Evolutionary conservation across 345 rosid species (phyloP), one percentile per base, ranked within the genome.

Genomic region (Brassica incana): DNA sequence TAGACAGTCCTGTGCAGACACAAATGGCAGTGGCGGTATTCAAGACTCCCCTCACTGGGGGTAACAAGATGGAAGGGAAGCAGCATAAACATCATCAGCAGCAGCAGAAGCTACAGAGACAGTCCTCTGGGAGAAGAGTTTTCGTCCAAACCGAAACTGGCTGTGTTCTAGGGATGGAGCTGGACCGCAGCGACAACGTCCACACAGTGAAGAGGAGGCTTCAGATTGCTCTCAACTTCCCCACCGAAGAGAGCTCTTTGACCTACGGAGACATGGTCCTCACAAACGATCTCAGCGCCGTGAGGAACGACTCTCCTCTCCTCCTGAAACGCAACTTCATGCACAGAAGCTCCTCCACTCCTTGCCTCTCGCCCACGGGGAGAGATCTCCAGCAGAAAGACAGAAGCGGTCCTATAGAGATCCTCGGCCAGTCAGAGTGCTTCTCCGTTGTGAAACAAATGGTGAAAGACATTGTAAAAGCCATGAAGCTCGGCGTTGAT

Each of bases 111-210:
- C 32, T 76, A 6, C 81, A 81, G 77, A 72, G 80, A 23, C 98
- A 89, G 25, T 84, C 88, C 65, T 76, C 93, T 0, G 95, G 95
- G 32, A 83, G 97, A 73, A 90, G 99, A 61, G 98, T 96, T 40
- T 96, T 96, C 38, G 98, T 96, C 73, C 98, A 96, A 63, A 96
- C 99, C 0, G 99, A 96, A 84, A 93, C 89, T 6, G 99, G 98
- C 35, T 96, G 97, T 85, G 99, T 96, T 20, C 78, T 93, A 79
- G 98, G 95, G n/a, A 93, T 96, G 99, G 99, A 96, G 83, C 78
- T 96, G 77, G 98, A 96, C 81, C 97, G 99, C 9, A 50, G 90
- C 60, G 99, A 96, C 81, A 96, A 86, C 84, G 99, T 87, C 8
- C 97, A 96, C 72, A 93, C 95, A 0, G 97, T 96, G 74, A 96